Evolutionary conservation across 2,329 filamentous ascomycete species (phyloP).

Genomic region (Onygenales sp.): DNA sequence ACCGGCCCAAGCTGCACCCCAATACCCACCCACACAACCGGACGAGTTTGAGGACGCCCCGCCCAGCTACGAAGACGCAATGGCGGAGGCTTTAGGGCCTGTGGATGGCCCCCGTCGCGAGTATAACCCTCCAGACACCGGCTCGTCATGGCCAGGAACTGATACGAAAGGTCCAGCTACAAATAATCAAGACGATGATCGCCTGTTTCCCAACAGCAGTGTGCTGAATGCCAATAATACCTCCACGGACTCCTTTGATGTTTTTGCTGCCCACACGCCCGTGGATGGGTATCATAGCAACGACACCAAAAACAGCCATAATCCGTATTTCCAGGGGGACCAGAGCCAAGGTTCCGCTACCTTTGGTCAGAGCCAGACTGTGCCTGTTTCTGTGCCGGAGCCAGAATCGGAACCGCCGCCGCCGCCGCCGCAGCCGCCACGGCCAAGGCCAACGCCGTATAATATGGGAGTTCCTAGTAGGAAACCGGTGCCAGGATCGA

Average conservation of each 20-base stretch:
- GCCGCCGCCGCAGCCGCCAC: conserved; percentile 22
- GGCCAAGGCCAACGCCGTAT: conserved; percentile 22
- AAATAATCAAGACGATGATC: conserved; percentile 20
- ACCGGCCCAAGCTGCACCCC: conserved; percentile 10
- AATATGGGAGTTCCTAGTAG: conserved; percentile 26
- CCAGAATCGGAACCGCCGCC: conserved; percentile 8
- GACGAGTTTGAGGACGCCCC: conserved; percentile 60
- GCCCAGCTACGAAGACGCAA: conserved; percentile 87
- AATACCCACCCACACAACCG: conserved; percentile 13
- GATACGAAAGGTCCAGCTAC: conserved; percentile 28
- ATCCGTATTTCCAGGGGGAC: conserved; percentile 12
- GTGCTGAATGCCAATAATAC: conserved; percentile 10
- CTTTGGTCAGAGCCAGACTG: too few relatives aligned
- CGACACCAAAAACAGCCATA: neutral
- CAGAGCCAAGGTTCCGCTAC: conserved; percentile 10
- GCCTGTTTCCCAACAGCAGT: conserved; percentile 13
- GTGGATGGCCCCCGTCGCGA: conserved; percentile 57
- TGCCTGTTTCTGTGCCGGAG: too few relatives aligned
- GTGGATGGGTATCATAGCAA: neutral
- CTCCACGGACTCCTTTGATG: conserved; percentile 26
- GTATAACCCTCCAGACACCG: conserved; percentile 36
- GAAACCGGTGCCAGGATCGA: conserved; percentile 25
- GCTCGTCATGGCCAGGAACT: conserved; percentile 19
- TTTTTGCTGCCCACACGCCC: neutral
- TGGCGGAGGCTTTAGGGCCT: conserved; percentile 68